Percentiles rank a stretch among this genome's conserved stretches.
phyloP scores from a whole-genome alignment of 352 stramenopile species.

The Globisporangium irregulare region DNA sequence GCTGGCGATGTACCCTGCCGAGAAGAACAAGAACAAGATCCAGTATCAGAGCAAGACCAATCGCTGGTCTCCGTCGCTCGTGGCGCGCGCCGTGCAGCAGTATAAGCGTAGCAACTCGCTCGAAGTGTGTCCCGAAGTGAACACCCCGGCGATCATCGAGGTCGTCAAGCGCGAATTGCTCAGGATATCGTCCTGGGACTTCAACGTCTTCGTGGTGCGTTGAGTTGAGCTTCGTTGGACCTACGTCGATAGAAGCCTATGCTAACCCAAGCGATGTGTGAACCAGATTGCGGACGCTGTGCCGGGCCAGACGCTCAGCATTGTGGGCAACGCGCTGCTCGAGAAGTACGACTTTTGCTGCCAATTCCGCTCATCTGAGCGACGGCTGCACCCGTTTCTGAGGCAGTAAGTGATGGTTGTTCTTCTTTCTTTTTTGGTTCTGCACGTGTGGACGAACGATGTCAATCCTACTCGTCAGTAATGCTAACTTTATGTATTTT shows the following conservation, averaged over 20 bases:
- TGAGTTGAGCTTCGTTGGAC: not conserved
- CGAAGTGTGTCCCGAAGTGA: constrained; percentile 59
- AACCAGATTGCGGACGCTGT: constrained; percentile 43
- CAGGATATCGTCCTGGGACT: constrained; percentile 62
- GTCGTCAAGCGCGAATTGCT: constrained; percentile 51
- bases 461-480: too few species aligned
- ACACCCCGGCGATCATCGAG: constrained; percentile 37
- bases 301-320: constrained; percentile 53
- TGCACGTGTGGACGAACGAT: not conserved
- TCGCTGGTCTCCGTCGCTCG: constrained; percentile 39
- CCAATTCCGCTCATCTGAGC: constrained; percentile 63
- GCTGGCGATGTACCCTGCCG: constrained; percentile 61
- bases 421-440: not conserved
- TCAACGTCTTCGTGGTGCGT: constrained; percentile 54
- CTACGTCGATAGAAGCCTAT: not conserved
- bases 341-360: constrained; percentile 63
- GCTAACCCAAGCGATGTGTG: not conserved
- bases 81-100: constrained; percentile 22
- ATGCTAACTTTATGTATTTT: not conserved
- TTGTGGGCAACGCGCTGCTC: constrained; percentile 74
- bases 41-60: constrained; percentile 15
- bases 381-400: constrained; percentile 51
- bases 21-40: constrained; percentile 24
- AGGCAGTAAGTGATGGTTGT: constrained; percentile 33
- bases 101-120: constrained; percentile 32